Percentiles rank a stretch among this genome's conserved stretches.
Evolutionary conservation across 495 filamentous ascomycete species (phyloP).

Genomic region (Annulohypoxylon maeteangense): DNA sequence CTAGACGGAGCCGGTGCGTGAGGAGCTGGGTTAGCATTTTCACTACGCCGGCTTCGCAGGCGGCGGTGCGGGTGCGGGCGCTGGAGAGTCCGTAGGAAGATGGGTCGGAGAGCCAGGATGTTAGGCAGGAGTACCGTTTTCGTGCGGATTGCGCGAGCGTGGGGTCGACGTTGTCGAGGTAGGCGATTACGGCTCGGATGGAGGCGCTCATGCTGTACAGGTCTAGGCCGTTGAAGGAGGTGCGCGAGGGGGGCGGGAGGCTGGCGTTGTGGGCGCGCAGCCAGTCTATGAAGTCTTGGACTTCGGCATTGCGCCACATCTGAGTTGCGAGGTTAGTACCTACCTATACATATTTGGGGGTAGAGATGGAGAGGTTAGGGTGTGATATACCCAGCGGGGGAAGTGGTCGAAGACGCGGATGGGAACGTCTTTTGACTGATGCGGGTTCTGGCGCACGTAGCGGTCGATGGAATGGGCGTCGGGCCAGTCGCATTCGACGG

Average conservation of each 20-base stretch:
- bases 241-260: conserved; percentile 48
- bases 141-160: conserved; percentile 56
- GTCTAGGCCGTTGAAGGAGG: conserved; percentile 63
- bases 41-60: conserved; percentile 59
- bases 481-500: conserved; percentile 66
- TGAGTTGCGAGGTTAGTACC: background rate
- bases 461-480: conserved; percentile 63
- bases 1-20: conserved; percentile 53
- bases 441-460: conserved; percentile 50
- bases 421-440: conserved; percentile 10
- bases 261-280: conserved; percentile 58
- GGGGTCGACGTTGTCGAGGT: conserved; percentile 61
- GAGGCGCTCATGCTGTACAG: conserved; percentile 64
- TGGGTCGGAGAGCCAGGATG: conserved; percentile 64
- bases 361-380: too few species aligned
- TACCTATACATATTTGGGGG: too few species aligned
- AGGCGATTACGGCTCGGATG: conserved; percentile 61
- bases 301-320: conserved; percentile 67
- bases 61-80: conserved; percentile 52
- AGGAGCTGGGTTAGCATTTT: conserved; percentile 60
- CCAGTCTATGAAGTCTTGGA: conserved; percentile 55
- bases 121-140: conserved; percentile 59
- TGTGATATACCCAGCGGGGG: conserved; percentile 60
- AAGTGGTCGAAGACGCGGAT: conserved; percentile 61
- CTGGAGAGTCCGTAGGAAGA: conserved; percentile 55